A percentile compares a stretch with the other conserved stretches of the same genome.
These are phyloP conservation scores for Venturia asperata DNA, from an alignment of 2,329 filamentous ascomycete genomes.

Conservation along the genomic window DNA sequence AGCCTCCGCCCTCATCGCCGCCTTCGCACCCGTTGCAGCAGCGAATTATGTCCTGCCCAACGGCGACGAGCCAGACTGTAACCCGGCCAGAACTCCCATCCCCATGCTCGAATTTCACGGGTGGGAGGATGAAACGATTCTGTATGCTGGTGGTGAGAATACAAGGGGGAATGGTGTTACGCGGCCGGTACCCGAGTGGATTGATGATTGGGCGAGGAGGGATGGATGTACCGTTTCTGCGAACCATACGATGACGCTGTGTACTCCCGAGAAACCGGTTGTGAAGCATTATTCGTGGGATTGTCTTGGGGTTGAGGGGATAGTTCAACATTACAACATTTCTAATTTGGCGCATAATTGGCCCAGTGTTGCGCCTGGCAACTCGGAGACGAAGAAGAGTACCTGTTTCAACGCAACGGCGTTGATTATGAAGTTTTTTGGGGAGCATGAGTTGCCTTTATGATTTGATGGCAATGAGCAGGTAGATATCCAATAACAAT, in stretches of 20 bases:
- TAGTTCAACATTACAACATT: slow-evolving; percentile 35
- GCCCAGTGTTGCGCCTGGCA: slow-evolving; percentile 31
- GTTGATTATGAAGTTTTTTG: slow-evolving; percentile 30
- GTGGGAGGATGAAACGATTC: slow-evolving; percentile 40
- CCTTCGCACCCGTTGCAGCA: slow-evolving; percentile 43
- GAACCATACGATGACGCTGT: neutral
- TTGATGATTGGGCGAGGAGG: slow-evolving; percentile 2
- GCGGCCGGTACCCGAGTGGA: slow-evolving; percentile 40
- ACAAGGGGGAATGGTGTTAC: slow-evolving; percentile 34
- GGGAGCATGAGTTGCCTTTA: slow-evolving; percentile 25
- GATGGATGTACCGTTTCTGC: neutral
- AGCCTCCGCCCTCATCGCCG: slow-evolving; percentile 40
- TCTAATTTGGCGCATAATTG: slow-evolving; percentile 37
- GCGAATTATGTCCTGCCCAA: slow-evolving; percentile 41
- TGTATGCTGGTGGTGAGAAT: slow-evolving; percentile 39
- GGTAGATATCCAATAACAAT: neutral
- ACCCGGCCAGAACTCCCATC: slow-evolving; percentile 32
- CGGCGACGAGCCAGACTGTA: slow-evolving; percentile 35
- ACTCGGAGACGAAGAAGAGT: slow-evolving; percentile 26
- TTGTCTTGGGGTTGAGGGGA: slow-evolving; percentile 26
- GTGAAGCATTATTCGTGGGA: slow-evolving; percentile 11
- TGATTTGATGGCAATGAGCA: neutral
- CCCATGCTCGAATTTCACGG: slow-evolving; percentile 48
- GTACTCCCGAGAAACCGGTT: neutral
- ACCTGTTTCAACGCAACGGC: slow-evolving; percentile 29